Evolutionary conservation across 2,329 filamentous ascomycete species (phyloP).

Genomic region (Arthrobotrys sinensis): DNA sequence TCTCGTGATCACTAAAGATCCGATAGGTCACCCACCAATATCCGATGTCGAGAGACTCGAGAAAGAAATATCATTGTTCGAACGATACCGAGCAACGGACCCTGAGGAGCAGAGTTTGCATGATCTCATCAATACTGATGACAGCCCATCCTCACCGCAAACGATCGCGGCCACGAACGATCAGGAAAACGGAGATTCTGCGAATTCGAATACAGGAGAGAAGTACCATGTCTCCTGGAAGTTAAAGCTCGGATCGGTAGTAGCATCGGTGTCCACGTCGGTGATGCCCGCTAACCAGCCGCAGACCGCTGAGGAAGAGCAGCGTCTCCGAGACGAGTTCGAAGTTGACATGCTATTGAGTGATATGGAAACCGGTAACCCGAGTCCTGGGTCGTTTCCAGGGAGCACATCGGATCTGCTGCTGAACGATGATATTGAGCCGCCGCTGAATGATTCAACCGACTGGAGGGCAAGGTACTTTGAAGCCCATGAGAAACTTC

Average conservation of each 20-base stretch:
- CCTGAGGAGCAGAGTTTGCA: conserved; percentile 52
- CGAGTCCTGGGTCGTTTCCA: conserved; percentile 54
- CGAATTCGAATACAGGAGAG: background rate
- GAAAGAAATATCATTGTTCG: conserved; percentile 54
- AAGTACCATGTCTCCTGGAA: conserved; percentile 56
- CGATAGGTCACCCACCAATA: conserved; percentile 23
- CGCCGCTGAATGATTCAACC: conserved; percentile 34
- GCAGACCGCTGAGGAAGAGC: conserved; percentile 39
- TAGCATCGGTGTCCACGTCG: conserved; percentile 38
- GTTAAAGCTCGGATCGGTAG: conserved; percentile 50
- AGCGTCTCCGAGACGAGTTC: conserved; percentile 38
- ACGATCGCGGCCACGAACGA: conserved; percentile 37
- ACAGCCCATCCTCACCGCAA: conserved; percentile 39
- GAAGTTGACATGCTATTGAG: conserved; percentile 55
- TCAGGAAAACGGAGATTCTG: conserved; percentile 26
- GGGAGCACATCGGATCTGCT: conserved; percentile 51
- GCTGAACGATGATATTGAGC: conserved; percentile 54
- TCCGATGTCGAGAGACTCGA: conserved; percentile 50
- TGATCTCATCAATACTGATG: conserved; percentile 52
- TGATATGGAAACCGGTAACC: conserved; percentile 56
- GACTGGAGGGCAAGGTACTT: conserved; percentile 55
- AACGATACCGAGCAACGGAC: conserved; percentile 41
- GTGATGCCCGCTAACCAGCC: conserved; percentile 24
- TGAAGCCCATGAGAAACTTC: conserved; percentile 48
- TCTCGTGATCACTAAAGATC: conserved; percentile 38